These are phyloP conservation scores for Nematocida parisii DNA, from an alignment of 371 early-diverging fungal species.

Conservation along the genomic window DNA sequence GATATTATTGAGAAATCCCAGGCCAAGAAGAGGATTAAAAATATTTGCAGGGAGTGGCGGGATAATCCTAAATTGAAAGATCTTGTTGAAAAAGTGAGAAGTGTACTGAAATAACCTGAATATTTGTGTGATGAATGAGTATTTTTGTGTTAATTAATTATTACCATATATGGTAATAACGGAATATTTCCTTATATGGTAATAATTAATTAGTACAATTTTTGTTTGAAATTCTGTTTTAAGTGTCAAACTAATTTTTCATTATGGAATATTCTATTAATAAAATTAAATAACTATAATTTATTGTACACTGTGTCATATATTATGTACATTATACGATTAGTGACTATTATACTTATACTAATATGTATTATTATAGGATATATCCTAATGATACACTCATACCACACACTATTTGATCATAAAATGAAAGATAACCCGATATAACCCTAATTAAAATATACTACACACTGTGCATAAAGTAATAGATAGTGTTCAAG, in stretches of 20 bases:
- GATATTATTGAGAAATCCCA: slow-evolving; percentile 9
- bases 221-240: too few relatives aligned
- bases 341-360: background rate
- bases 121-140: background rate
- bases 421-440: too few relatives aligned
- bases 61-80: slow-evolving; percentile 3
- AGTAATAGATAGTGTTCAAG: too few relatives aligned
- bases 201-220: too few relatives aligned
- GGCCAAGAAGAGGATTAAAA: slow-evolving; percentile 10
- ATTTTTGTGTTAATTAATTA: background rate
- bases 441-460: too few relatives aligned
- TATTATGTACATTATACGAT: background rate
- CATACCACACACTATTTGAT: background rate
- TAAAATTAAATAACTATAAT: too few relatives aligned
- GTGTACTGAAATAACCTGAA: background rate
- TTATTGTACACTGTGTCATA: too few relatives aligned
- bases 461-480: too few relatives aligned
- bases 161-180: too few relatives aligned
- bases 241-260: too few relatives aligned
- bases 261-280: too few relatives aligned
- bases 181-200: too few relatives aligned
- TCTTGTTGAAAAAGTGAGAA: slow-evolving; percentile 19
- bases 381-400: background rate
- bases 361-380: background rate
- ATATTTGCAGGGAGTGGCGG: slow-evolving; percentile 34